A percentile compares a stretch with the other conserved stretches of the same genome.
Conservation (phyloP, 2,329 filamentous ascomycete genomes). For the Alternaria sp. region DNA sequence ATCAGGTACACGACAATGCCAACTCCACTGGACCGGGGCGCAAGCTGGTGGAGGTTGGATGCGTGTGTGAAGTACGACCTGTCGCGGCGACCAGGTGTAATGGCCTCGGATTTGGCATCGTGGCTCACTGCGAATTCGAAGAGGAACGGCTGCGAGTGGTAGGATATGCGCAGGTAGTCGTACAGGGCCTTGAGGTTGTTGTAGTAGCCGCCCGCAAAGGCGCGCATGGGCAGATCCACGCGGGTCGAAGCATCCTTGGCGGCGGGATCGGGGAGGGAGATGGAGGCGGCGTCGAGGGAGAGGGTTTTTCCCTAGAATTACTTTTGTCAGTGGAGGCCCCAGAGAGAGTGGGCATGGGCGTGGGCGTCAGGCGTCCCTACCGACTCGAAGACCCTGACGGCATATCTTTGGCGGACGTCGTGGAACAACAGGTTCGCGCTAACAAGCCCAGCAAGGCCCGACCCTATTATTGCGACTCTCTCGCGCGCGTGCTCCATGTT, state of each 20-base stretch:
- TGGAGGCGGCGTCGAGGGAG: conserved; percentile 57
- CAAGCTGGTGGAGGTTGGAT: conserved; percentile 62
- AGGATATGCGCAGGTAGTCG: conserved; percentile 60
- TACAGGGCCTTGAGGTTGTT: conserved; percentile 65
- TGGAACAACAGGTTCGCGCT: conserved; percentile 56
- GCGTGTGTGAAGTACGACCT: conserved; percentile 62
- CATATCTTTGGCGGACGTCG: conserved; percentile 52
- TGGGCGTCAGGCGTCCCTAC: conserved; percentile 36
- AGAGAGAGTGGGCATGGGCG: neutral
- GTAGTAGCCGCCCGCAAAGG: conserved; percentile 63
- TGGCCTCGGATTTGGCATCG: conserved; percentile 5
- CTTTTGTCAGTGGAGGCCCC: neutral
- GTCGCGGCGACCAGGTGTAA: conserved; percentile 5
- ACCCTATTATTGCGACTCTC: conserved; percentile 57
- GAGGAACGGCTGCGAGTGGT: conserved; percentile 61
- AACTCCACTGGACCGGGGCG: conserved; percentile 51
- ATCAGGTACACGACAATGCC: conserved; percentile 52
- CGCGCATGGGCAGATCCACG: conserved; percentile 62
- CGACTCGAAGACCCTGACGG: conserved; percentile 57
- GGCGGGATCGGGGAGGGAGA: conserved; percentile 45
- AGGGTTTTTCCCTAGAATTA: conserved; percentile 52
- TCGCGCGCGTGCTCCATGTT: conserved; percentile 19
- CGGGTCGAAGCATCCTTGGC: conserved; percentile 39
- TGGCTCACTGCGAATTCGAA: conserved; percentile 58
- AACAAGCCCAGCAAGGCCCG: conserved; percentile 60